phyloP scores from a whole-genome alignment of 352 stramenopile genomes.

The Phytopythium ostracodes region DNA sequence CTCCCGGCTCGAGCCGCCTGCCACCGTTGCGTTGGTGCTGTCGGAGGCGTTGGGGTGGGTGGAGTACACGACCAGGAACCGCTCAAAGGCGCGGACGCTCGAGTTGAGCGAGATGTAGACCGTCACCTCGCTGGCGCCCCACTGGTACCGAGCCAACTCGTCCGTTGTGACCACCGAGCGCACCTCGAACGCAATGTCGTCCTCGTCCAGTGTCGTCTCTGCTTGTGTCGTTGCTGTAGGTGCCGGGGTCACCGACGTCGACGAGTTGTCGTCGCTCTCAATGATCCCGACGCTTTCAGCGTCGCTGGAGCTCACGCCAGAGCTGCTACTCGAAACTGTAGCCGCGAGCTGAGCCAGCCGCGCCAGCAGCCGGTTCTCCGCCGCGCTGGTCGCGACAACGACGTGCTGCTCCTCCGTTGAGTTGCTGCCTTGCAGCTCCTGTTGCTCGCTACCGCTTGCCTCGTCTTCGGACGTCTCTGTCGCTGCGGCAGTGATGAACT shows the following conservation, averaged over 20 bases:
- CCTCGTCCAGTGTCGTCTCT: background rate
- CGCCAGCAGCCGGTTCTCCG: background rate
- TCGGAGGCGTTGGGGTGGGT: background rate
- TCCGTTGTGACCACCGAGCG: conserved; percentile 23
- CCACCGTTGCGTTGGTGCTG: conserved; percentile 11
- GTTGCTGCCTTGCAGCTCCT: background rate
- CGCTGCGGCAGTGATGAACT: conserved; percentile 24
- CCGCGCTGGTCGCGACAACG: background rate
- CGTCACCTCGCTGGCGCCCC: conserved; percentile 29
- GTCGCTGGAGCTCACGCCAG: background rate
- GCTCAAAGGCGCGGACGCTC: conserved; percentile 32
- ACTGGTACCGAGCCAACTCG: conserved; percentile 27
- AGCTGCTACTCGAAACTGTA: conserved; percentile 2
- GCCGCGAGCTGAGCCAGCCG: conserved; percentile 3
- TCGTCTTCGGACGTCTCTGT: background rate
- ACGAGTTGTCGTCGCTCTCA: background rate
- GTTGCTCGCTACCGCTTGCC: background rate
- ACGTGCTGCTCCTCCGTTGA: background rate
- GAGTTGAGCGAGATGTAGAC: conserved; percentile 33
- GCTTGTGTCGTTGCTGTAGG: background rate
- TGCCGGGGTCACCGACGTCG: background rate
- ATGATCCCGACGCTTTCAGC: background rate
- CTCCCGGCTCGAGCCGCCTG: background rate
- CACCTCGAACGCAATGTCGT: conserved; percentile 28
- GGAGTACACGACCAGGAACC: conserved; percentile 36